phyloP scores from a whole-genome alignment of 805 yeast species.

The Groenewaldozyma salmanticensis region DNA sequence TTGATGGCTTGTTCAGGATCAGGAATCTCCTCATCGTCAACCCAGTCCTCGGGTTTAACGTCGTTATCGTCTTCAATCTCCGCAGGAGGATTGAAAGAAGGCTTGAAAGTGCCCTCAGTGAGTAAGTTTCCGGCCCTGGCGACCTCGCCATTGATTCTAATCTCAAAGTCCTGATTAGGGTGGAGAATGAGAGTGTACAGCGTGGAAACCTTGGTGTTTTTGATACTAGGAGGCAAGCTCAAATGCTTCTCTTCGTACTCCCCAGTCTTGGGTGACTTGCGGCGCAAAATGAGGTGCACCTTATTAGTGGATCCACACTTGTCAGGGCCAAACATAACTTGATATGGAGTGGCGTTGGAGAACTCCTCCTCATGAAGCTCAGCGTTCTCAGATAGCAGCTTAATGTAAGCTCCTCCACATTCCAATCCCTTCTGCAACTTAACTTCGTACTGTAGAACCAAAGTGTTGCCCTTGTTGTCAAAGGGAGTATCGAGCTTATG shows the following conservation, averaged over 20 bases:
- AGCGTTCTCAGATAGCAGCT: slow-evolving; percentile 44
- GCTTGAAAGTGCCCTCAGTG: slow-evolving; percentile 46
- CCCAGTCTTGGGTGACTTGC: slow-evolving; percentile 46
- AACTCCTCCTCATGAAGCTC: slow-evolving; percentile 38
- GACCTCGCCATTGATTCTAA: slow-evolving; percentile 72
- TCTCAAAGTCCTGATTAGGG: slow-evolving; percentile 60
- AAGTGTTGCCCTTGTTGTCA: slow-evolving; percentile 49
- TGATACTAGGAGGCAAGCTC: slow-evolving; percentile 56
- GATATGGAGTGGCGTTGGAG: slow-evolving; percentile 60
- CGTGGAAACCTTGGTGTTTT: slow-evolving; percentile 41
- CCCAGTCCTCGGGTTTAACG: slow-evolving; percentile 74
- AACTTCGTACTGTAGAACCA: slow-evolving; percentile 85
- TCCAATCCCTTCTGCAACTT: slow-evolving; percentile 67
- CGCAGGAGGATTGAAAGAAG: slow-evolving; percentile 57
- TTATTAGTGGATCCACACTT: slow-evolving; percentile 74
- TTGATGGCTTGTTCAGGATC: slow-evolving; percentile 57
- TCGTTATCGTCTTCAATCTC: slow-evolving; percentile 50
- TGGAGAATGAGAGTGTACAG: slow-evolving; percentile 70
- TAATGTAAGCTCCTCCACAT: slow-evolving; percentile 89
- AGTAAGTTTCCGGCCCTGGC: slow-evolving; percentile 61
- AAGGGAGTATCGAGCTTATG: slow-evolving; percentile 48
- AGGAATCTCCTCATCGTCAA: slow-evolving; percentile 51
- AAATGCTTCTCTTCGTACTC: slow-evolving; percentile 62
- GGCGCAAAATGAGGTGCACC: slow-evolving; percentile 64
- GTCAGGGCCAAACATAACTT: slow-evolving; percentile 92